Evolutionary conservation across 2,329 filamentous ascomycete genomes (phyloP), one percentile per base, ranked within the genome.

Genomic region (Didymella lethalis): DNA sequence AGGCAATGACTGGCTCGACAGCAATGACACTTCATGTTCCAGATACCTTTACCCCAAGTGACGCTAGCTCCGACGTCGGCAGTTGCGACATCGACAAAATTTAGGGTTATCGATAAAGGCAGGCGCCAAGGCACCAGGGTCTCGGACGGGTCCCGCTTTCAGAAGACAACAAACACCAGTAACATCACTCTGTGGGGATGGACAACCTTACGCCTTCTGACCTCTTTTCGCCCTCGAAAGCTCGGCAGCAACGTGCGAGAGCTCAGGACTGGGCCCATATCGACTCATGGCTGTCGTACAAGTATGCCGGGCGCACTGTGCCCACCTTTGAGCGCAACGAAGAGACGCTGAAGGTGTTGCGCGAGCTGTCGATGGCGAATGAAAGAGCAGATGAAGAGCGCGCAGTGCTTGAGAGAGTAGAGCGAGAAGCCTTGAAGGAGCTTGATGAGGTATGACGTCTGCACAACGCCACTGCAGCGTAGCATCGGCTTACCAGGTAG

Each of bases 241-340:
- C 85, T 23, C 89, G 92, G 59, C 88, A 90, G 61, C 90, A 92
- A 66, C 90, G 91, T 62, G 90, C 90, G 12, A 88, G 90, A 63
- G 91, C 92, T 46, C 93, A 94, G 73, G 93, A 97, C 78, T 98
- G 94, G 94, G 89, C 88, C 54, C 92, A 91, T 65, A 85, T 97
- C 66, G 92, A 96, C 77, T 82, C 83, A 68, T 98, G 94, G 93
- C 86, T 97, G 11, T 70, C 71, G 8, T 82, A 84, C 45, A 84
- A 85, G 59, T 90, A 90, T 71, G 91, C 90, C 66, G 83, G 84
- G 44, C 84, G 86, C 29, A 85, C 84, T 0, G 80, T 89, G 0
- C 93, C 92, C 0, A 74, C 83, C 0, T 97, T 97, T 75, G 94
- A 98, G 79, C 89, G 92, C 69, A 97, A 95, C 72, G 84, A 89